Percentiles rank a stretch among this genome's conserved stretches.
These are phyloP conservation scores for Beta macrorhiza DNA, from an alignment of 179 eudicot genomes.

Conservation along the genomic window DNA sequence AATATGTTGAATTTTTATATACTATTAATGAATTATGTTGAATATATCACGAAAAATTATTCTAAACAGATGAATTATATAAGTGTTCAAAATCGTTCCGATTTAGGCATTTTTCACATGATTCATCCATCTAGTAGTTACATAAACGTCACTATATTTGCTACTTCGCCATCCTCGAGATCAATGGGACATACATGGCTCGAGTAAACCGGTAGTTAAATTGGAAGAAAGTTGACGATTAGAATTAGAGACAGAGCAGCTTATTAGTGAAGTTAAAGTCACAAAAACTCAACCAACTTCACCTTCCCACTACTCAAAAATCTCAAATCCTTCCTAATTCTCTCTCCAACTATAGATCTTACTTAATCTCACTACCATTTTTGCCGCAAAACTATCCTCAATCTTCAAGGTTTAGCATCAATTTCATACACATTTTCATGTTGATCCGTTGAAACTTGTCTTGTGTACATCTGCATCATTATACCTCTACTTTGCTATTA, in stretches of 20 bases:
- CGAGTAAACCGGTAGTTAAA: not conserved
- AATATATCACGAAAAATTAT: too few species aligned
- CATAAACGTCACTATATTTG: too few species aligned
- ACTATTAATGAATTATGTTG: too few species aligned
- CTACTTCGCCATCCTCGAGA: too few species aligned
- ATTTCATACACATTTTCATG: constrained; percentile 11
- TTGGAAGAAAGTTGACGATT: not conserved
- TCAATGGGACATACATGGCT: too few species aligned
- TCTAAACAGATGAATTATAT: too few species aligned
- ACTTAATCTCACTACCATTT: constrained; percentile 17
- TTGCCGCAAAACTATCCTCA: not conserved
- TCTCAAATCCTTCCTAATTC: not conserved
- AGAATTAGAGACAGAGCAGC: not conserved
- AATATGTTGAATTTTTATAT: too few species aligned
- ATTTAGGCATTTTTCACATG: too few species aligned
- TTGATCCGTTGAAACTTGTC: not conserved
- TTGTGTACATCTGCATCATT: not conserved
- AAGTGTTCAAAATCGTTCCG: too few species aligned
- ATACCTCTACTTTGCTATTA: not conserved
- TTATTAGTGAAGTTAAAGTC: not conserved
- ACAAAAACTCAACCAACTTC: not conserved
- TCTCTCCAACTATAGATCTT: constrained; percentile 12
- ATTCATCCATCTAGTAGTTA: too few species aligned
- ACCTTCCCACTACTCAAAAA: not conserved
- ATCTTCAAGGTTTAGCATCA: not conserved